phyloP scores from a whole-genome alignment of 805 yeast species.

The Wickerhamomyces subpelliculosus region DNA sequence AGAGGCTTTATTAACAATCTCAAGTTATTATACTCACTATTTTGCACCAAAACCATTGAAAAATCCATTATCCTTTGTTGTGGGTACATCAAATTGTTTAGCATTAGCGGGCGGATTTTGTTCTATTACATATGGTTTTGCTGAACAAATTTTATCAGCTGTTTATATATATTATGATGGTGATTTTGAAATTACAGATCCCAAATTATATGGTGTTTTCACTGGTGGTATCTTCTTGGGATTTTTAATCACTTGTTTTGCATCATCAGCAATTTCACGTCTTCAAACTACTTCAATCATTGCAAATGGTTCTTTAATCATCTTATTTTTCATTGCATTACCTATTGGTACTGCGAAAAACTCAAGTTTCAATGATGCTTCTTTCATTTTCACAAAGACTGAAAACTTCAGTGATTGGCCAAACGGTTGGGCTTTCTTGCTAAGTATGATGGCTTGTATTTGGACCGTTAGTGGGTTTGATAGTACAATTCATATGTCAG shows the following conservation, averaged over 20 bases:
- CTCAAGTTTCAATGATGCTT: conserved; percentile 38
- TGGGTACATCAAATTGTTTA: conserved; percentile 61
- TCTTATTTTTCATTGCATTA: conserved; percentile 47
- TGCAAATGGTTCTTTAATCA: conserved; percentile 42
- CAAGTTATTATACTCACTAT: conserved; percentile 52
- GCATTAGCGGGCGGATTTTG: conserved; percentile 59
- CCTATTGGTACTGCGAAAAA: conserved; percentile 41
- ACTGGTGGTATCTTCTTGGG: conserved; percentile 47
- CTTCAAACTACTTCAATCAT: conserved; percentile 50
- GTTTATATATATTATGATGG: conserved; percentile 33
- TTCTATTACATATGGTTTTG: conserved; percentile 60
- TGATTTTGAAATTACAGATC: conserved; percentile 43
- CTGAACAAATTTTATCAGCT: conserved; percentile 46
- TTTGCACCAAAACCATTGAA: conserved; percentile 47
- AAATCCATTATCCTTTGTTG: conserved; percentile 46
- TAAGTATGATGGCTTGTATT: conserved; percentile 57
- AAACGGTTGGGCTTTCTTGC: conserved; percentile 47
- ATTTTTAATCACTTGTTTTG: conserved; percentile 40
- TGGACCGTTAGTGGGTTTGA: conserved; percentile 79
- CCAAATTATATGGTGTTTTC: conserved; percentile 50
- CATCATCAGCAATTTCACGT: conserved; percentile 46
- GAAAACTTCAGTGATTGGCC: conserved; percentile 49
- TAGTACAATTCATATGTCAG: conserved; percentile 66
- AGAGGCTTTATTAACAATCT: too few relatives aligned
- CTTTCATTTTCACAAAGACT: conserved; percentile 47